Percentiles rank a stretch among this genome's conserved stretches.
These are phyloP conservation scores for Pseudonitzschia delicatissima DNA, from an alignment of 108 stramenopile species.

Conservation along the genomic window DNA sequence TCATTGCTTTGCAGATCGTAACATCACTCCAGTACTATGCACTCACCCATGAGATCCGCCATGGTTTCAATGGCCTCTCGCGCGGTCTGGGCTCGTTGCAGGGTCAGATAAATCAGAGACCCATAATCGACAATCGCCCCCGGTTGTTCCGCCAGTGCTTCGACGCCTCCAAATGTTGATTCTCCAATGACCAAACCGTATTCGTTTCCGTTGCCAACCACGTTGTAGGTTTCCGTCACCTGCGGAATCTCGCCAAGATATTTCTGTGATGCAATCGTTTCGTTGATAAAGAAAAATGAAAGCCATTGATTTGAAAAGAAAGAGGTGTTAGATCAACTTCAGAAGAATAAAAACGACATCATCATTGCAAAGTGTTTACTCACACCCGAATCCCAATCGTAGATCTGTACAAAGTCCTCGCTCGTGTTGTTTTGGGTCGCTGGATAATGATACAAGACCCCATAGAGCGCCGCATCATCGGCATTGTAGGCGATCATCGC, in stretches of 20 bases:
- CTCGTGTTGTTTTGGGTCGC: conserved; percentile 14
- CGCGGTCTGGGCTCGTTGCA: conserved; percentile 62
- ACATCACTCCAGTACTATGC: neutral
- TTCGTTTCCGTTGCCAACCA: conserved; percentile 73
- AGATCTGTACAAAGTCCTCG: conserved; percentile 33
- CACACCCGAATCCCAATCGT: conserved; percentile 69
- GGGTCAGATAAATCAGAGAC: conserved; percentile 68
- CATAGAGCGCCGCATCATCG: conserved; percentile 27
- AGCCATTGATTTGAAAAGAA: neutral
- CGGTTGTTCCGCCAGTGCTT: conserved; percentile 31
- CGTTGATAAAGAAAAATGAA: neutral
- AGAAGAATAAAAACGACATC: neutral
- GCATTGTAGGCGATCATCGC: conserved; percentile 73
- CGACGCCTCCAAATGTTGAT: conserved; percentile 77
- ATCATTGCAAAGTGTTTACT: conserved; percentile 7
- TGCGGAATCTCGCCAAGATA: conserved; percentile 61
- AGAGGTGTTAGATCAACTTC: too few species aligned
- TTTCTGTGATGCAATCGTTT: conserved; percentile 12
- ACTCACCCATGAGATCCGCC: conserved; percentile 47
- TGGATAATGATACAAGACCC: conserved; percentile 62
- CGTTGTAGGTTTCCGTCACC: conserved; percentile 56
- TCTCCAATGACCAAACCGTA: conserved; percentile 70
- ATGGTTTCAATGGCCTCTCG: conserved; percentile 63
- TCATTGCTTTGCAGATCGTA: too few species aligned
- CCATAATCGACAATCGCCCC: conserved; percentile 71